phyloP scores from a whole-genome alignment of 805 yeast genomes.

The Wickerhamomyces pijperi region DNA sequence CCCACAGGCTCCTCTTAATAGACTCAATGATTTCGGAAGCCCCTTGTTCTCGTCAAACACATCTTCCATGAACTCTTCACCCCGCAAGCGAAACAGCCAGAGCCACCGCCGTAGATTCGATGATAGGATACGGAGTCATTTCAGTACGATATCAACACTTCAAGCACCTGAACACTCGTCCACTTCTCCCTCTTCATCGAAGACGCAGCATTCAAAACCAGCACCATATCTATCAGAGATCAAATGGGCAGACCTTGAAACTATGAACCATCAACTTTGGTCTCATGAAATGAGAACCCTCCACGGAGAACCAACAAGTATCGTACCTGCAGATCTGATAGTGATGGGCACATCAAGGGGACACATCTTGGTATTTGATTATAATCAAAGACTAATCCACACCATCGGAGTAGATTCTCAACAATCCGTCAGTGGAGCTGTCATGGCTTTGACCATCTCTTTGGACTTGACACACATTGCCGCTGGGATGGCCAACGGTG shows the following conservation, averaged over 20 bases:
- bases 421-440: conserved; percentile 29
- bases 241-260: conserved; percentile 31
- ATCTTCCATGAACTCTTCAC: conserved; percentile 8
- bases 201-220: neutral
- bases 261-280: conserved; percentile 24
- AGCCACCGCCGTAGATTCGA: conserved; percentile 11
- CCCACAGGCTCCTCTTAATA: neutral
- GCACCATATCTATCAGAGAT: conserved; percentile 1
- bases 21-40: conserved; percentile 1
- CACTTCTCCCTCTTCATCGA: neutral
- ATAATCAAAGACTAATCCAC: conserved; percentile 44
- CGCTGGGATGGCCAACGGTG: conserved; percentile 59
- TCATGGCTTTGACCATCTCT: conserved; percentile 48
- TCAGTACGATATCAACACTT: conserved; percentile 4
- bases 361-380: conserved; percentile 52
- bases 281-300: conserved; percentile 21
- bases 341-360: conserved; percentile 69
- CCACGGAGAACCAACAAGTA: conserved; percentile 41
- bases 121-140: conserved; percentile 12
- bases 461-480: conserved; percentile 61
- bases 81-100: conserved; percentile 1
- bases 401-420: conserved; percentile 24
- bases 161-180: neutral
- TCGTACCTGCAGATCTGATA: conserved; percentile 34
- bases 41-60: conserved; percentile 8